Evolutionary conservation across 305 asterid genomes (phyloP).

Genomic region (Fraxinus floribunda): DNA sequence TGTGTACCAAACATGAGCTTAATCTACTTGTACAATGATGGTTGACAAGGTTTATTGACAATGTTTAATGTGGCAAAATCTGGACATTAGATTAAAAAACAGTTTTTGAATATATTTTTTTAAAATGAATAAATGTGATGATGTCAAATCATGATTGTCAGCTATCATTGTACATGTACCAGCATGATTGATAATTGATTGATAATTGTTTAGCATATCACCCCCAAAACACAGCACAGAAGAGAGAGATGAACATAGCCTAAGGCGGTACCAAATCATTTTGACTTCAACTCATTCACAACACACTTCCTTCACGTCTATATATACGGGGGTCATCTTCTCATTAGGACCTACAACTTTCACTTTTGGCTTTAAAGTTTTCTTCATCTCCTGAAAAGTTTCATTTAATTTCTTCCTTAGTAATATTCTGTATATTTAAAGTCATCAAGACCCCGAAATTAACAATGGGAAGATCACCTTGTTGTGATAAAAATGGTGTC

Average conservation of each 20-base stretch:
- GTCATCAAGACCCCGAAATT: neutral
- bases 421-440: neutral
- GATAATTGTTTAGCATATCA: slow-evolving; percentile 10
- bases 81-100: no score
- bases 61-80: no score
- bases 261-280: slow-evolving; percentile 65
- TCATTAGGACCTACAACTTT: slow-evolving; percentile 35
- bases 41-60: no score
- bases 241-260: slow-evolving; percentile 27
- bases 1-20: no score
- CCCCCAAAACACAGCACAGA: slow-evolving; percentile 9
- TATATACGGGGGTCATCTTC: slow-evolving; percentile 27
- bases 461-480: slow-evolving; percentile 87
- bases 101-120: no score
- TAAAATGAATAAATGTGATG: no score
- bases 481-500: slow-evolving; percentile 73
- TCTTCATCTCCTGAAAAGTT: slow-evolving; percentile 6
- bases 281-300: slow-evolving; percentile 48
- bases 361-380: slow-evolving; percentile 13
- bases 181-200: neutral
- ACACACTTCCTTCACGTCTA: slow-evolving; percentile 26
- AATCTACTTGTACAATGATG: no score
- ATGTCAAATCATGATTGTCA: no score
- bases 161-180: no score
- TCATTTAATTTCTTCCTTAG: neutral